Evolutionary conservation across 75 land plant species (phyloP).

Genomic region (Ceratopteris richardii): DNA sequence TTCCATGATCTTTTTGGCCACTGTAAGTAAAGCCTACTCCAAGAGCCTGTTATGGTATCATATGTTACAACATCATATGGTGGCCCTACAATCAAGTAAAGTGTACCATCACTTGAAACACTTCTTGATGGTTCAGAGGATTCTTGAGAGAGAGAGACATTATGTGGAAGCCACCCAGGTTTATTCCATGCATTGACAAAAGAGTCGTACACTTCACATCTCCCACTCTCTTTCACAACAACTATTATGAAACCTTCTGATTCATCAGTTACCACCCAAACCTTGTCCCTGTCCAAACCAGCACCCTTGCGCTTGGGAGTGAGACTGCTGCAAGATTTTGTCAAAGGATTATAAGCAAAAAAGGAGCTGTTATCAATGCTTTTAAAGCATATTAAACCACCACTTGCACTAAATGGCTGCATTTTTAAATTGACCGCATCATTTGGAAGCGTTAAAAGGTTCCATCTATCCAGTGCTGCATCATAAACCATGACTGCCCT

Average conservation of each 20-base stretch:
- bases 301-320: background rate
- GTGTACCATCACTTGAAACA: slow-evolving; percentile 3
- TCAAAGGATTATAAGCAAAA: slow-evolving; percentile 5
- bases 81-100: background rate
- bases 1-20: slow-evolving; percentile 3
- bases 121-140: background rate
- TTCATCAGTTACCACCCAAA: slow-evolving; percentile 6
- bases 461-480: background rate
- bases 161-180: slow-evolving; percentile 3
- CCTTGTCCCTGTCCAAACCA: slow-evolving; percentile 2
- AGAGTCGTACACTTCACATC: slow-evolving; percentile 4
- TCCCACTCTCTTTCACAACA: background rate
- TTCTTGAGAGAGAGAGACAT: background rate
- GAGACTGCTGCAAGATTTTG: slow-evolving; percentile 1
- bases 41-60: slow-evolving; percentile 8
- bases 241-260: slow-evolving; percentile 4
- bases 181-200: slow-evolving; percentile 1
- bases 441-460: background rate
- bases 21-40: slow-evolving; percentile 3
- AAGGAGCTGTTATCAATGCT: background rate
- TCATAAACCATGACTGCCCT: background rate
- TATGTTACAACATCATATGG: slow-evolving; percentile 1
- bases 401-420: slow-evolving; percentile 4
- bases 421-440: background rate
- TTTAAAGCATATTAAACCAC: background rate